Evolutionary conservation across 495 filamentous ascomycete genomes (phyloP).

Genomic region (Penicillium desertorum): DNA sequence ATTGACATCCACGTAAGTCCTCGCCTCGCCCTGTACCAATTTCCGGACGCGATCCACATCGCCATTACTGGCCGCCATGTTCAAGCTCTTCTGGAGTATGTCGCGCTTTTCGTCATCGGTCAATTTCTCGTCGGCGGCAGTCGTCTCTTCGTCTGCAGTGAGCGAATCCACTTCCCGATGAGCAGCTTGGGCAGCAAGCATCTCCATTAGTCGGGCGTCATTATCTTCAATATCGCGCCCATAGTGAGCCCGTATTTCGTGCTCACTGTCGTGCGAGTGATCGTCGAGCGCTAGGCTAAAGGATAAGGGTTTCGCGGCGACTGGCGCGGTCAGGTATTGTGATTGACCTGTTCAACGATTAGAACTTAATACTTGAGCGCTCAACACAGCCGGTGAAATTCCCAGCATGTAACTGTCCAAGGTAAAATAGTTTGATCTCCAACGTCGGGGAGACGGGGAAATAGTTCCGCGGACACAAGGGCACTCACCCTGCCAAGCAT

Average conservation of each 20-base stretch:
- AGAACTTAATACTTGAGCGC: background rate
- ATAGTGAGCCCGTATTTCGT: conserved; percentile 39
- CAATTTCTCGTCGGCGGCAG: conserved; percentile 70
- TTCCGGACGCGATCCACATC: conserved; percentile 78
- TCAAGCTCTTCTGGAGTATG: conserved; percentile 79
- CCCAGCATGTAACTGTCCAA: no score
- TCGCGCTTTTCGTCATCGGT: conserved; percentile 75
- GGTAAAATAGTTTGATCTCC: background rate
- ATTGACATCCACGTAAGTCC: conserved; percentile 80
- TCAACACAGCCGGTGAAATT: background rate
- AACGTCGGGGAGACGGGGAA: background rate
- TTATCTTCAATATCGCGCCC: conserved; percentile 64
- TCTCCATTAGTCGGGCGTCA: conserved; percentile 86
- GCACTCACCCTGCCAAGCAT: conserved; percentile 91
- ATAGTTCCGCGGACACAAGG: conserved; percentile 5
- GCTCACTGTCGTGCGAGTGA: conserved; percentile 48
- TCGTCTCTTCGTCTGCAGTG: conserved; percentile 74
- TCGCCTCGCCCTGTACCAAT: conserved; percentile 73
- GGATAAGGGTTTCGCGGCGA: conserved; percentile 75
- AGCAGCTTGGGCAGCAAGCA: conserved; percentile 91
- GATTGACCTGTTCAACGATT: conserved; percentile 69
- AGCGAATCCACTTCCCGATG: conserved; percentile 69
- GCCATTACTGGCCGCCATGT: conserved; percentile 96
- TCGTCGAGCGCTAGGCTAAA: conserved; percentile 87
- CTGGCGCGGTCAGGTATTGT: conserved; percentile 84